phyloP scores from a whole-genome alignment of 2,329 filamentous ascomycete genomes.

The Botrytis sinoallii region DNA sequence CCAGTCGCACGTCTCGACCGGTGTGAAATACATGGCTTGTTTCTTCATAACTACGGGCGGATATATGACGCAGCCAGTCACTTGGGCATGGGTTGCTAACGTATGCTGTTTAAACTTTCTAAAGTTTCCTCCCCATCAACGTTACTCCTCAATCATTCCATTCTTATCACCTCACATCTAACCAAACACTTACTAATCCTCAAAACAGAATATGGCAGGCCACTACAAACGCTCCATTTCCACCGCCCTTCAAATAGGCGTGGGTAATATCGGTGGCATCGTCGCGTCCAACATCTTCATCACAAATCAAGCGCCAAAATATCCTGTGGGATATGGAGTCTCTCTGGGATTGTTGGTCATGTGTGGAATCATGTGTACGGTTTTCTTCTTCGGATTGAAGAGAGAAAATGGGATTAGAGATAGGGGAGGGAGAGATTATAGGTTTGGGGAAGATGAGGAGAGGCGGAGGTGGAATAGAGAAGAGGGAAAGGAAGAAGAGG shows the following conservation, averaged over 20 bases:
- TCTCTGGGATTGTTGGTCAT: neutral
- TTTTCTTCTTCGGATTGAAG: constrained; percentile 11
- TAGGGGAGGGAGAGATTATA: neutral
- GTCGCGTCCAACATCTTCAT: constrained; percentile 15
- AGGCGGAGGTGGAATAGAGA: neutral
- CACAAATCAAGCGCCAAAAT: neutral
- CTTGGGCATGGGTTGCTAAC: constrained; percentile 50
- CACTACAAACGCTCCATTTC: constrained; percentile 25
- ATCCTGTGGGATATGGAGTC: neutral
- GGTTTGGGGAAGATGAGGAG: neutral
- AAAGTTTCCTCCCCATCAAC: neutral
- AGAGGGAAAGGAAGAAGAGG: neutral
- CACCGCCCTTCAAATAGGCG: neutral
- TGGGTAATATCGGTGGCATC: constrained; percentile 22
- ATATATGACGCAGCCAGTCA: constrained; percentile 39
- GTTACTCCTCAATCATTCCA: neutral
- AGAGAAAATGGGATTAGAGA: constrained; percentile 13
- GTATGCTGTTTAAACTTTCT: neutral
- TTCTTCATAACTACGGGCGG: constrained; percentile 41
- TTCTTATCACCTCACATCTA: neutral
- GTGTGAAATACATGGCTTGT: constrained; percentile 39
- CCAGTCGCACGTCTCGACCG: constrained; percentile 46
- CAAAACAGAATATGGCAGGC: constrained; percentile 20
- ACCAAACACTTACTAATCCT: neutral
- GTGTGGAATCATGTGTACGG: constrained; percentile 3